These are phyloP conservation scores for Penstemon barbatus DNA, from an alignment of 257 asterid genomes.

Conservation along the genomic window DNA sequence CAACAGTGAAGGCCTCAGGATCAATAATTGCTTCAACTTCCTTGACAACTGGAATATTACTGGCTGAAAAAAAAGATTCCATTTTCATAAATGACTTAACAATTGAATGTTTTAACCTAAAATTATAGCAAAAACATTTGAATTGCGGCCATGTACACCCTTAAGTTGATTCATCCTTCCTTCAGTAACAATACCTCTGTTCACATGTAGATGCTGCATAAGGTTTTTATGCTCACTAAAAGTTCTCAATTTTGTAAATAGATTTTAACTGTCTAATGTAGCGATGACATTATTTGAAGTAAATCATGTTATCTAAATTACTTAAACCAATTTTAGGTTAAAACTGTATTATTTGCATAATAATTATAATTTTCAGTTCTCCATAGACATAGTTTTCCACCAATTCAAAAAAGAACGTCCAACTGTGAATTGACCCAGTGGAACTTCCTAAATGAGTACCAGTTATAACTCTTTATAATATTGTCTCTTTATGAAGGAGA, in stretches of 20 bases:
- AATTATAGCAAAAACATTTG: conserved; percentile 18
- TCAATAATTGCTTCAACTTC: conserved; percentile 72
- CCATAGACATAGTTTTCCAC: no score
- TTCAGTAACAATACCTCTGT: background rate
- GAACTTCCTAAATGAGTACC: no score
- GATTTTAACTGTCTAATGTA: no score
- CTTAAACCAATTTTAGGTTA: no score
- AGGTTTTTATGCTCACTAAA: background rate
- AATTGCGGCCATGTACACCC: conserved; percentile 1
- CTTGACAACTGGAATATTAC: conserved; percentile 78
- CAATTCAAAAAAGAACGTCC: no score
- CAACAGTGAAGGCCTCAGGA: conserved; percentile 68
- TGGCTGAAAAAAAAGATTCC: conserved; percentile 43
- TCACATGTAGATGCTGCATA: background rate
- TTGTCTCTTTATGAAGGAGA: no score
- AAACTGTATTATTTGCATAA: no score
- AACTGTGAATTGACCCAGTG: no score
- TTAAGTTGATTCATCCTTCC: background rate
- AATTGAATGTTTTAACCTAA: background rate
- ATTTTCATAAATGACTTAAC: conserved; percentile 4
- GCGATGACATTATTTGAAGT: no score
- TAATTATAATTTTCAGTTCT: no score
- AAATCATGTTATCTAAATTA: no score
- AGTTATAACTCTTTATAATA: no score
- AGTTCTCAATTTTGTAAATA: background rate